Evolutionary conservation across 345 rosid species (phyloP), one percentile per base, ranked within the genome.

Genomic region (Acer saccharum): DNA sequence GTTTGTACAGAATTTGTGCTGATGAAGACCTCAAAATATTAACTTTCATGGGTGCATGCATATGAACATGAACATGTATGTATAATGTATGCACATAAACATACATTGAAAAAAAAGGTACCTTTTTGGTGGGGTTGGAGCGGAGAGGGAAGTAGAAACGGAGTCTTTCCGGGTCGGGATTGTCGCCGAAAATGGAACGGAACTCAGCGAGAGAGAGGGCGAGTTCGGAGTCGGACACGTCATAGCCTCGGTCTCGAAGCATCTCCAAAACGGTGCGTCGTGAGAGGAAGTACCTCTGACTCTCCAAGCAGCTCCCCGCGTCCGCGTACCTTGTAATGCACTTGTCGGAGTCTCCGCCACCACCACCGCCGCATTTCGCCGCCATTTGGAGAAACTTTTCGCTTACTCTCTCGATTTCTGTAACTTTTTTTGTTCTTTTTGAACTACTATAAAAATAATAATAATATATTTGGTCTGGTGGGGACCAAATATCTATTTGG

Each of bases 161-260:
- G 23, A 84, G 86, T 11, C 74, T 65, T 27, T 80, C 70, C 5
- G 77, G 48, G 44, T 80, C 75, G 8, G 81, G 84, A 2, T 74
- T 64, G 50, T 78, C 58, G 6, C 86, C 83, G 55, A 80, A 82
- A 18, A 48, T 41, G 2, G 70, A 23, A 44, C 79, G 79, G 75
- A 84, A 87, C 78, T 81, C 80, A 17, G 75, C 2, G 68, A 84
- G 70, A 3, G 89, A 80, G 54, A 79, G 25, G 67, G 46, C 50
- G 21, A 82, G 55, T 43, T 82, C 87, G 2, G 83, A 57, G 65
- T 71, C 71, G 21, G 80, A 20, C 17, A 84, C 83, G 43, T 23
- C 57, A 54, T 76, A 86, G 25, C 86, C 89, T 14, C 87, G 77
- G 80, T 84, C 84, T 18, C 68, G 72, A 2, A 84, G 83, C 87